Evolutionary conservation across 768 basidiomycete genomes (phyloP), one percentile per base, ranked within the genome.

Genomic region (Serendipita vermifera): DNA sequence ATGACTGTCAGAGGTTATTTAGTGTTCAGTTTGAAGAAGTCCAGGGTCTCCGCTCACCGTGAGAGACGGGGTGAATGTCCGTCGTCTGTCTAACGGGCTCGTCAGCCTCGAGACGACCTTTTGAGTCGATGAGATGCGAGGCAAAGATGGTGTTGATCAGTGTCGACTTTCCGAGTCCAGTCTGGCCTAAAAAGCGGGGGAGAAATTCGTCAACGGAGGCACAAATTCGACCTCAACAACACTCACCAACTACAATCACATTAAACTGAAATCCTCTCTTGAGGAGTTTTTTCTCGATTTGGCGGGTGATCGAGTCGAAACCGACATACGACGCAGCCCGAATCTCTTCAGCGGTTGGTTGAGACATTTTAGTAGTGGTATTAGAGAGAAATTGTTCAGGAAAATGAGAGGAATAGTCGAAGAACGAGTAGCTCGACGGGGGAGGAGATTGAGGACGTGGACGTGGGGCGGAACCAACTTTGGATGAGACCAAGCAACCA

Each of bases 181-280:
- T 98, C 76, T 94, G 94, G 55, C 93, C 93, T 96, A 61, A 0
- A n/a, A 14, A n/a, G n/a, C n/a, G 41, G 17, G 36, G n/a, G 7
- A 22, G 27, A 17, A 43, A 33, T 6, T 39, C n/a, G 33, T 38
- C 20, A 41, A 56, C 3, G 14, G 32, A 36, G 20, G 3, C 14
- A 15, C 15, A 38, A 14, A 39, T 27, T 29, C 3, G 5, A 22
- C 3, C 26, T 24, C 22, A 29, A 29, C 33, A 40, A 31, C 22
- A 64, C 70, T 38, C 62, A 93, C 93, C 94, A 64, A 85, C 94
- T 59, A 90, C 86, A 67, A 98, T 97, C 59, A 96, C 87, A 66
- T 97, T 98, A 81, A 98, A 98, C 76, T 97, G 90, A 78, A 98
- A 98, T 59, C 94, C 94, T 61, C 94, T 83, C 75, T 97, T 97